Percentiles rank a stretch among this genome's conserved stretches.
Conservation (phyloP, 2,329 filamentous ascomycete species). For the Xylariaceae sp. region DNA sequence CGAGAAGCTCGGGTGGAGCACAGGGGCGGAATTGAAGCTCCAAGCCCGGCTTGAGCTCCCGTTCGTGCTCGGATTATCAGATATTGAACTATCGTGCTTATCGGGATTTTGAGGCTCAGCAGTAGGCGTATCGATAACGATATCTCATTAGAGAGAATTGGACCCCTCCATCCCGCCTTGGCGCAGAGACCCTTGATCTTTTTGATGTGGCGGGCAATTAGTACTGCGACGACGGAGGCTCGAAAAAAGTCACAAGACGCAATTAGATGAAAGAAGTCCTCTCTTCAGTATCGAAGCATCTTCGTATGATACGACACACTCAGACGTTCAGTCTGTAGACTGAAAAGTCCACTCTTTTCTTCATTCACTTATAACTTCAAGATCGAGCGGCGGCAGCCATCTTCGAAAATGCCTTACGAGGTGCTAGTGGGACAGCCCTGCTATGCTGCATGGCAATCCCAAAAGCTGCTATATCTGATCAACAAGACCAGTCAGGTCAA, state of each 20-base stretch:
- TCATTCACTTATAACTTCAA: neutral
- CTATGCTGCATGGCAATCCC: constrained; percentile 44
- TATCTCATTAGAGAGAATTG: neutral
- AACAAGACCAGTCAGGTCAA: constrained; percentile 37
- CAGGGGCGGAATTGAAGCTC: no score
- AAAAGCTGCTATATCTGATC: constrained; percentile 42
- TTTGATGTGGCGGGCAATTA: no score
- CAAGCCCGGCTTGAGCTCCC: no score
- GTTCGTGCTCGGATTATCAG: no score
- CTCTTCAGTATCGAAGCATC: neutral
- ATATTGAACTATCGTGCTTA: neutral
- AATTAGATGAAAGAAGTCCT: neutral
- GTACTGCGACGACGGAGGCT: neutral
- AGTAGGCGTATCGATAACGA: constrained; percentile 10
- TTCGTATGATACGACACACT: neutral
- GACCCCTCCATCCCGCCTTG: constrained; percentile 15
- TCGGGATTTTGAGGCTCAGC: neutral
- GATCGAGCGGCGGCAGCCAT: neutral
- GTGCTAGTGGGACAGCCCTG: constrained; percentile 40
- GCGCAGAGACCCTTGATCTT: no score
- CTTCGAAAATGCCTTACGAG: constrained; percentile 24
- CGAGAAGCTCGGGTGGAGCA: no score
- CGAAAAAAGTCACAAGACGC: neutral
- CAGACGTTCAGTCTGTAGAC: constrained; percentile 4
- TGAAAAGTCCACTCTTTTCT: constrained; percentile 1